Evolutionary conservation across 202 grass and related monocot genomes (phyloP).

Genomic region (Brachypodium distachyon): DNA sequence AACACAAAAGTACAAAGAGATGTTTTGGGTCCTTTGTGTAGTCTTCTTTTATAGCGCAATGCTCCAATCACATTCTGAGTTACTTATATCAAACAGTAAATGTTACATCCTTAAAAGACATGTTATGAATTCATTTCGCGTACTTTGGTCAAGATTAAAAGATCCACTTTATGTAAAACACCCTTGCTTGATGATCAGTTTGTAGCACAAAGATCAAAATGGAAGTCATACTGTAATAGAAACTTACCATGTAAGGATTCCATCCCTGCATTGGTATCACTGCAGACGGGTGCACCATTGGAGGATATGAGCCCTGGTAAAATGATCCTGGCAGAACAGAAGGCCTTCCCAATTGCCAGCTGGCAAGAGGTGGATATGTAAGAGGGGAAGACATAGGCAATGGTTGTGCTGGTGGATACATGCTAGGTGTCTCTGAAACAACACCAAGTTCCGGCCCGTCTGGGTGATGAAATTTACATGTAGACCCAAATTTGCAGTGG

Average conservation of each 20-base stretch:
- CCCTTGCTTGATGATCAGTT: background rate
- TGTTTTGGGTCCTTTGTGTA: background rate
- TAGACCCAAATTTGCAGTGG: slow-evolving; percentile 78
- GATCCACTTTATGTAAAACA: background rate
- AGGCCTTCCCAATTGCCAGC: slow-evolving; percentile 70
- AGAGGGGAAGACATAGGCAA: slow-evolving; percentile 42
- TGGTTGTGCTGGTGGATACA: slow-evolving; percentile 54
- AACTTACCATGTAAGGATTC: slow-evolving; percentile 78
- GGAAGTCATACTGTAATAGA: slow-evolving; percentile 15
- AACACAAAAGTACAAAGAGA: background rate
- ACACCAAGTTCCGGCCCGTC: slow-evolving; percentile 21
- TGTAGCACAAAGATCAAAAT: slow-evolving; percentile 16
- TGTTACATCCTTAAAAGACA: background rate
- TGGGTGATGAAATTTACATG: slow-evolving; percentile 89
- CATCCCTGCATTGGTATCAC: slow-evolving; percentile 77
- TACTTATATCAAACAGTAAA: background rate
- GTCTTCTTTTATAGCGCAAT: background rate
- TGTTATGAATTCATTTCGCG: background rate
- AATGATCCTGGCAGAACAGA: slow-evolving; percentile 44
- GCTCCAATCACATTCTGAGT: background rate
- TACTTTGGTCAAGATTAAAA: background rate
- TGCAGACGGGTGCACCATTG: slow-evolving; percentile 69
- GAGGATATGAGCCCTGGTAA: slow-evolving; percentile 54
- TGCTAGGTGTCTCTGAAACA: slow-evolving; percentile 28
- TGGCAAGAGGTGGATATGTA: slow-evolving; percentile 57